phyloP scores from a whole-genome alignment of 2,329 filamentous ascomycete species.

The Bimuria novae-zelandiae region DNA sequence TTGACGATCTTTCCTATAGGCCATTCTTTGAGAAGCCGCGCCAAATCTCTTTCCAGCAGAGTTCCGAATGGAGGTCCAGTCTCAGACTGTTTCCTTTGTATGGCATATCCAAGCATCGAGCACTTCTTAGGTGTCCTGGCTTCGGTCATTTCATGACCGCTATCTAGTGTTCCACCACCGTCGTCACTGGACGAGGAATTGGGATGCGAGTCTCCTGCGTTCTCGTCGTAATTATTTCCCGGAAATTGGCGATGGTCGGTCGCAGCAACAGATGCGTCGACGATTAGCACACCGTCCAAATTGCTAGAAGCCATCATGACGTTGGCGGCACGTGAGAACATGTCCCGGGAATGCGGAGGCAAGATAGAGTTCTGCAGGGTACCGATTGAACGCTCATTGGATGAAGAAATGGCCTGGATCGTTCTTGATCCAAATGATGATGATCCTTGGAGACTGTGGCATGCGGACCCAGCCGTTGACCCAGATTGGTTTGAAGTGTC shows the following conservation, averaged over 20 bases:
- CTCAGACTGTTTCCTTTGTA: not conserved
- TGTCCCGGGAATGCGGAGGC: conserved; percentile 32
- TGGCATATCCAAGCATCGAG: conserved; percentile 31
- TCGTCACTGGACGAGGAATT: conserved; percentile 16
- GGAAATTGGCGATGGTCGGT: conserved; percentile 17
- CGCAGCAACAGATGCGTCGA: conserved; percentile 39
- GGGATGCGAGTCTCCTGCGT: conserved; percentile 5
- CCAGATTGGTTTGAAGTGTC: not conserved
- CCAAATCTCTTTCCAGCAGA: conserved; percentile 27
- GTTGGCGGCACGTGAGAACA: conserved; percentile 42
- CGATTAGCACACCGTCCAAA: conserved; percentile 40
- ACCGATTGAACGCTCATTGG: not conserved
- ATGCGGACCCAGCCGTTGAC: not conserved
- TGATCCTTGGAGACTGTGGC: not conserved
- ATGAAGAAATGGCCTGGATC: not conserved
- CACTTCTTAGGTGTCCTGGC: conserved; percentile 11
- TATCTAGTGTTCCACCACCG: conserved; percentile 18
- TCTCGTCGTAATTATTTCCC: conserved; percentile 5
- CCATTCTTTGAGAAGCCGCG: conserved; percentile 27
- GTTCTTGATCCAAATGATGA: not conserved
- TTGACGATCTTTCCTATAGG: conserved; percentile 35
- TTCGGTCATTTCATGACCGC: not conserved
- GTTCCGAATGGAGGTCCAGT: conserved; percentile 6
- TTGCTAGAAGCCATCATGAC: conserved; percentile 39
- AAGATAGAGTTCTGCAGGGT: conserved; percentile 35